Base-by-base conservation (phyloP, 805 yeast species). In the Candida corydali region DNA sequence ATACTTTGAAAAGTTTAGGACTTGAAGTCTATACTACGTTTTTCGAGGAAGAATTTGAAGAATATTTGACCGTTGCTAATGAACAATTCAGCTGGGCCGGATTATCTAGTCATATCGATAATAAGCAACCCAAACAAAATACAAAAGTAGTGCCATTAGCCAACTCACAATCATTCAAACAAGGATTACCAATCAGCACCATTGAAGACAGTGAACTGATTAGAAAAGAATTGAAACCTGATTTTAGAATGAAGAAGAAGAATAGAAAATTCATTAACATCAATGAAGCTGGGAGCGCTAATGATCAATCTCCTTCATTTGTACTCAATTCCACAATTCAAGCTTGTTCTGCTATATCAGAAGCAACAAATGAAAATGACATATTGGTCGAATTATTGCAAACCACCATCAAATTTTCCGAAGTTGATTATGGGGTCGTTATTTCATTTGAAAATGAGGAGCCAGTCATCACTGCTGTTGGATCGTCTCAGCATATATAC, bases 261-360 rank as follows among this genome's bases (percentile, higher is more conserved):
- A 24, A 18, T 12, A 25, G 14, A 3, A 25, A 33, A 12, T 12
- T 33, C 3, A 9, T 17, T 25, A 17, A 25, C 26, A 26, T 23
- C 7, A 23, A 23, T 12, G 10, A 32, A 17, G n/a, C 34, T 10
- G 34, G 34, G 4, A 15, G 22, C 3, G 22, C 20, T 19, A 30
- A 30, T 15, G 34, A 26, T 22, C 26, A 30, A 16, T 30, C 34
- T 5, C 34, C 34, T 22, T 23, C 28, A 17, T 23, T 16, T 8
- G 24, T 32, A 6, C 42, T 60, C 30, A 59, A 59, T 29, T 47
- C 47, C n/a, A 73, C 73, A 0, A 54, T 74, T 36, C 59, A 59
- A 35, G 65, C 75, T 2, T 71, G 77, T 43, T 54, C 73, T n/a
- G 63, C 65, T 10, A 70, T 74, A n/a, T 65, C 76, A 2, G 76